These are phyloP conservation scores for Microascus cirrosus DNA, from an alignment of 2,329 filamentous ascomycete species.

Conservation along the genomic window DNA sequence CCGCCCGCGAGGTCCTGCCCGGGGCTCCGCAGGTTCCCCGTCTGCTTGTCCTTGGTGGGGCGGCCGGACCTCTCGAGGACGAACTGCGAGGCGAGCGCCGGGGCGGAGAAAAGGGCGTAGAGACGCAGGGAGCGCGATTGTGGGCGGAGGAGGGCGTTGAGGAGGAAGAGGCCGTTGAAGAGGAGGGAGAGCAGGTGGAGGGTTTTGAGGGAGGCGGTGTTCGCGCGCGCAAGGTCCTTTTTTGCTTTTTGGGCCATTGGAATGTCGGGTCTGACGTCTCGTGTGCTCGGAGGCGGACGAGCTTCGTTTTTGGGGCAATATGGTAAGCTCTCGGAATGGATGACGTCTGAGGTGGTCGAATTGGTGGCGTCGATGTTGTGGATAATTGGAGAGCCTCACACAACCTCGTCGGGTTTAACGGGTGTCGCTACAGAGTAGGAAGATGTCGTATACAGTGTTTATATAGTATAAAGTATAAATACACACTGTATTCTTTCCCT, in stretches of 20 bases:
- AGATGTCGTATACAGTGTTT: neutral
- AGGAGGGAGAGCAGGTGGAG: conserved; percentile 67
- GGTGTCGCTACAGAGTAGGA: neutral
- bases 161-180: conserved; percentile 64
- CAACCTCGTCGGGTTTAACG: neutral
- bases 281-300: neutral
- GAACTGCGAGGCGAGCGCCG: conserved; percentile 69
- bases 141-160: conserved; percentile 58
- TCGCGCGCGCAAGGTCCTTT: conserved; percentile 63
- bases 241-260: conserved; percentile 52
- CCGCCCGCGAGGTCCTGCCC: conserved; percentile 83
- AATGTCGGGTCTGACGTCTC: neutral
- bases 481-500: too few species aligned
- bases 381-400: neutral
- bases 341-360: neutral
- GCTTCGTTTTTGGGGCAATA: conserved; percentile 1
- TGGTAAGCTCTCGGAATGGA: neutral
- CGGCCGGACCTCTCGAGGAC: conserved; percentile 78
- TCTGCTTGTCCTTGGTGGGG: conserved; percentile 56
- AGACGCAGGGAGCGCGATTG: conserved; percentile 51
- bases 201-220: conserved; percentile 64
- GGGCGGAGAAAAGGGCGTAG: conserved; percentile 63
- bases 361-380: neutral
- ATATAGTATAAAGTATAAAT: too few species aligned
- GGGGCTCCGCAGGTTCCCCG: conserved; percentile 56